Evolutionary conservation across 2,329 filamentous ascomycete genomes (phyloP).

Genomic region (Apiospora marii): DNA sequence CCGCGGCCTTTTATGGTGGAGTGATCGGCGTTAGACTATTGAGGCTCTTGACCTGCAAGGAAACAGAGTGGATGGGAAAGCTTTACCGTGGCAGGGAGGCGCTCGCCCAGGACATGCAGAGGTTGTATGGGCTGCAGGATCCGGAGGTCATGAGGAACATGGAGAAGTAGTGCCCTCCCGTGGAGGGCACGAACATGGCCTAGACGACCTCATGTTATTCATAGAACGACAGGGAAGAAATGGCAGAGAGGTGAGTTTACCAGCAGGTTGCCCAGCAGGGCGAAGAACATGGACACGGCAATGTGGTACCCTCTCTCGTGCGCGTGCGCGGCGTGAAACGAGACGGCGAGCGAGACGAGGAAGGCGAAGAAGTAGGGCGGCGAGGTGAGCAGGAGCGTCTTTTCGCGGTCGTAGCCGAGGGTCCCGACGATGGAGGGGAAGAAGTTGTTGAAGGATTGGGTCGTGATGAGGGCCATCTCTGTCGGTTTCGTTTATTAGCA

Average conservation of each 20-base stretch:
- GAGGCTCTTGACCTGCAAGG: background rate
- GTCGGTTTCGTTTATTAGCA: too few relatives aligned
- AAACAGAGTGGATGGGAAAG: background rate
- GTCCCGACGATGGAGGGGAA: conserved; percentile 49
- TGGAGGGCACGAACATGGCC: conserved; percentile 32
- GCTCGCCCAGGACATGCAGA: conserved; percentile 34
- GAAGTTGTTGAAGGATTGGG: conserved; percentile 31
- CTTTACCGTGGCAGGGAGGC: conserved; percentile 32
- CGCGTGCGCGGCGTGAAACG: conserved; percentile 51
- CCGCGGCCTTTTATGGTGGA: conserved; percentile 31
- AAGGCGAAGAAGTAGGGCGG: conserved; percentile 46
- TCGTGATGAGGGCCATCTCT: background rate
- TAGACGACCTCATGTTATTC: background rate
- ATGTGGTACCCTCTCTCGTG: conserved; percentile 58
- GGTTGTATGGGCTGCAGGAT: conserved; percentile 31
- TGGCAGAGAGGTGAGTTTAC: background rate
- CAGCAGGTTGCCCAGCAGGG: background rate
- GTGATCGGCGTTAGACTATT: background rate
- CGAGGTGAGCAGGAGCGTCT: conserved; percentile 56
- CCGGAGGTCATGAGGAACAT: conserved; percentile 36
- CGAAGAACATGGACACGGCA: conserved; percentile 42
- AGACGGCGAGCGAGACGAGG: conserved; percentile 47
- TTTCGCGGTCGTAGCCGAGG: conserved; percentile 51
- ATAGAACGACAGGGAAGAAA: too few relatives aligned
- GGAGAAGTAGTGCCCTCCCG: conserved; percentile 34